These are phyloP conservation scores for Candida dubliniensis DNA, from an alignment of 1,139 yeast species.

Conservation along the genomic window DNA sequence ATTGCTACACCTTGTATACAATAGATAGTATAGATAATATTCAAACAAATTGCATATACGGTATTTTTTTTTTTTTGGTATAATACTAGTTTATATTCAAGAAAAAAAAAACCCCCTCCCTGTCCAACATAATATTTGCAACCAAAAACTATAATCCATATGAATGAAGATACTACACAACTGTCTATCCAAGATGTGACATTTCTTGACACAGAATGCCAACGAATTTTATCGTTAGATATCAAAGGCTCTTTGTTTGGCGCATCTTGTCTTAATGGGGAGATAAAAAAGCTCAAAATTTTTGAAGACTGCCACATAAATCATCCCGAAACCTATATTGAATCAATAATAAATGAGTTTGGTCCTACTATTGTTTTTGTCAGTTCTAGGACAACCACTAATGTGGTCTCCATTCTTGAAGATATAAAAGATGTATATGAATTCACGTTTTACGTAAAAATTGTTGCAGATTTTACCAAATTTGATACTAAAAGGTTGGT, in stretches of 20 bases:
- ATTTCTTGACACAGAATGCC: conserved; percentile 6
- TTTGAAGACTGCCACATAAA: conserved; percentile 13
- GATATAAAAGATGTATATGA: conserved; percentile 4
- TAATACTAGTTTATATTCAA: no score
- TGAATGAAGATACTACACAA: conserved; percentile 1
- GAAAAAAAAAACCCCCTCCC: no score
- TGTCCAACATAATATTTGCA: neutral
- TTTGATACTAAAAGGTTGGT: conserved; percentile 7
- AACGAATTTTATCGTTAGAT: conserved; percentile 12
- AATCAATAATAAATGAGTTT: conserved; percentile 12
- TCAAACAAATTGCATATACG: no score
- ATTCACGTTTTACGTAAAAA: conserved; percentile 6
- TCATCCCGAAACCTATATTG: conserved; percentile 10
- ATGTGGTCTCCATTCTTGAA: conserved; percentile 6
- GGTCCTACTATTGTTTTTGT: conserved; percentile 10
- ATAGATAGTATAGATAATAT: conserved; percentile 2
- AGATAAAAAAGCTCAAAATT: conserved; percentile 4
- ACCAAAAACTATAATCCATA: neutral
- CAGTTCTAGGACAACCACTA: conserved; percentile 11
- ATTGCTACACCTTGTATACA: conserved; percentile 47
- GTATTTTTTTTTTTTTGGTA: no score
- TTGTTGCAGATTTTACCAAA: conserved; percentile 12
- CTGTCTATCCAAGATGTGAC: neutral
- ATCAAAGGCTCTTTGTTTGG: conserved; percentile 9
- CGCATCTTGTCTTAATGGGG: conserved; percentile 11